A percentile compares a stretch with the other conserved stretches of the same genome.
phyloP scores from a whole-genome alignment of 2,329 filamentous ascomycete species.

The Xylariaceae sp. region DNA sequence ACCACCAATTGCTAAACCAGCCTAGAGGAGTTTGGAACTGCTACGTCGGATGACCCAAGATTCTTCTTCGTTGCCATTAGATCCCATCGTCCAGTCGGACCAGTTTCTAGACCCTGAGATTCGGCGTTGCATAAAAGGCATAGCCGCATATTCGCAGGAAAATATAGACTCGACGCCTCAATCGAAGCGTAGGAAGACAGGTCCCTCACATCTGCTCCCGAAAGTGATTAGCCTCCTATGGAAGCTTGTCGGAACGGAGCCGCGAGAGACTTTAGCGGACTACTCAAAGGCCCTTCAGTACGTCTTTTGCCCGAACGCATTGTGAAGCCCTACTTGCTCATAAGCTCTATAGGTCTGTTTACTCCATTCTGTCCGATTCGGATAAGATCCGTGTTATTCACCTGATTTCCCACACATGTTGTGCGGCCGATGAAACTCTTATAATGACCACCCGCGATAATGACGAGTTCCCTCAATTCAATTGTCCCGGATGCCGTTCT shows the following conservation, averaged over 20 bases:
- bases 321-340: constrained; percentile 5
- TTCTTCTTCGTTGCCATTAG: constrained; percentile 19
- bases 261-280: constrained; percentile 25
- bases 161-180: constrained; percentile 19
- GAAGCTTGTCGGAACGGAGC: constrained; percentile 28
- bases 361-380: constrained; percentile 42
- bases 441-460: constrained; percentile 11
- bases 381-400: constrained; percentile 49
- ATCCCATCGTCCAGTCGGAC: constrained; percentile 17
- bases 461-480: constrained; percentile 7
- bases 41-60: constrained; percentile 25
- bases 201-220: constrained; percentile 20
- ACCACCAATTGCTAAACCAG: constrained; percentile 21
- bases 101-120: constrained; percentile 27
- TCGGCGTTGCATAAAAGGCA: constrained; percentile 20
- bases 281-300: constrained; percentile 42
- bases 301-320: constrained; percentile 27
- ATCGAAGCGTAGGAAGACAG: constrained; percentile 32
- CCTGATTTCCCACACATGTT: constrained; percentile 52
- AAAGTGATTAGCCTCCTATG: constrained; percentile 24
- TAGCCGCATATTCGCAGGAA: constrained; percentile 17
- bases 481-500: constrained; percentile 25
- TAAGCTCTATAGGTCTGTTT: constrained; percentile 37
- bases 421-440: constrained; percentile 47
- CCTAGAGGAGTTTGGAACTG: constrained; percentile 30